Base-by-base conservation (phyloP, 768 basidiomycete genomes). In the Dictyophora rubrovolvata region DNA sequence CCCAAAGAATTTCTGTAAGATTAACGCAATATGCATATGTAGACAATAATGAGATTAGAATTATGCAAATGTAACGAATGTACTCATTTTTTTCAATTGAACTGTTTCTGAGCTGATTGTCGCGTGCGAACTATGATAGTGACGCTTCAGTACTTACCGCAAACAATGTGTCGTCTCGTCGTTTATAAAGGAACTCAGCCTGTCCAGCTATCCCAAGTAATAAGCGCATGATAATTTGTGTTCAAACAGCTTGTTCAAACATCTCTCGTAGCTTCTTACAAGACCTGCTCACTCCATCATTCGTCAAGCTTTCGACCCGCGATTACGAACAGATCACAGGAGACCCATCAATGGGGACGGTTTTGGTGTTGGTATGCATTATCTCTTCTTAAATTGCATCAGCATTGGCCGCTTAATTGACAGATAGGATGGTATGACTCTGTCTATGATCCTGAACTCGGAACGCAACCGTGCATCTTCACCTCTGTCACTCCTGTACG, bases 181-280 rank as follows among this genome's bases (percentile, higher is more conserved):
- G 93, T 96, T 48, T 96, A 94, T 79, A 97, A 96, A 73, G 91
- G 93, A 65, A 91, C 88, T 23, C 85, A 88, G 60, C 93, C 93
- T 1, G 93, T 96, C 55, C 88, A 93, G 66, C 77, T 97, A 55
- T 90, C 86, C 22, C 92, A 93, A 78, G 87, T 87, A 62, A 65
- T 79, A 70, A 46, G 37, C 58, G 55, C 21, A 48, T 62, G 36
- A 17, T 18, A 8, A 22, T 4, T 60, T 48, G 20, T 60, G 36
- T n/a, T 51, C 23, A 53, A 11, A 7, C 18, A 54, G 59, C 28
- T 47, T 35, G 53, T 47, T 57, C 18, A 50, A 51, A 53, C 14
- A n/a, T 11, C 49, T 11, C 49, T 4, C 59, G 18, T 64, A 91
- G 81, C 81, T 97, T n/a, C 78, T 97, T 65, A 98, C 94, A 48